Evolutionary conservation across 805 yeast species (phyloP).

Genomic region (Torulaspora gathmanii): DNA sequence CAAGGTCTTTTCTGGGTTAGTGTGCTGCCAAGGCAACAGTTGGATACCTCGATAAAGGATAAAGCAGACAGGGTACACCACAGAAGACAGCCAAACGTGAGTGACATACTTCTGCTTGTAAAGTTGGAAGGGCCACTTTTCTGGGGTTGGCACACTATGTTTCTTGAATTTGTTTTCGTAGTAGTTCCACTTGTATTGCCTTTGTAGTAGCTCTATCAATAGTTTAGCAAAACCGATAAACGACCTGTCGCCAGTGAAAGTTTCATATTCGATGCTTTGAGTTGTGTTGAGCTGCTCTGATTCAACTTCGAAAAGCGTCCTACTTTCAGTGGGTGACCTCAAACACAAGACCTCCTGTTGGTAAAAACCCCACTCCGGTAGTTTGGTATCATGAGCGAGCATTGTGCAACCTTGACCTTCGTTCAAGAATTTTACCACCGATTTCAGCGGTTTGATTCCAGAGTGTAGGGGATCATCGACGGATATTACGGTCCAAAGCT

Average conservation of each 20-base stretch:
- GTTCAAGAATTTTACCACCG: conserved; percentile 68
- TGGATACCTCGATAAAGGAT: conserved; percentile 1
- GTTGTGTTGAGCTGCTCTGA: conserved; percentile 15
- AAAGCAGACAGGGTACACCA: conserved; percentile 12
- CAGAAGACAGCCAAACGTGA: conserved; percentile 20
- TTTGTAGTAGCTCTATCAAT: conserved; percentile 11
- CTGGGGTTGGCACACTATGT: conserved; percentile 4
- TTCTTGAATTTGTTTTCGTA: conserved; percentile 15
- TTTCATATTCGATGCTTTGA: conserved; percentile 2
- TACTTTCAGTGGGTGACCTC: conserved; percentile 60
- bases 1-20: not conserved
- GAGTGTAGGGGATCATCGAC: conserved; percentile 37
- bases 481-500: conserved; percentile 62
- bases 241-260: not conserved
- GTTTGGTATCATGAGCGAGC: conserved; percentile 62
- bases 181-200: conserved; percentile 23
- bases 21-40: conserved; percentile 10
- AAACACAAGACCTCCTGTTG: conserved; percentile 90
- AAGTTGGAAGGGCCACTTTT: conserved; percentile 22
- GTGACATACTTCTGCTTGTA: conserved; percentile 5
- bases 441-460: conserved; percentile 50
- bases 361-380: conserved; percentile 80
- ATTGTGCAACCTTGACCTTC: conserved; percentile 63
- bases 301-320: conserved; percentile 74
- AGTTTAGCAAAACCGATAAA: conserved; percentile 1